Percentiles rank a stretch among this genome's conserved stretches.
phyloP scores from a whole-genome alignment of 768 basidiomycete genomes.

The Rossbeevera mucosa region DNA sequence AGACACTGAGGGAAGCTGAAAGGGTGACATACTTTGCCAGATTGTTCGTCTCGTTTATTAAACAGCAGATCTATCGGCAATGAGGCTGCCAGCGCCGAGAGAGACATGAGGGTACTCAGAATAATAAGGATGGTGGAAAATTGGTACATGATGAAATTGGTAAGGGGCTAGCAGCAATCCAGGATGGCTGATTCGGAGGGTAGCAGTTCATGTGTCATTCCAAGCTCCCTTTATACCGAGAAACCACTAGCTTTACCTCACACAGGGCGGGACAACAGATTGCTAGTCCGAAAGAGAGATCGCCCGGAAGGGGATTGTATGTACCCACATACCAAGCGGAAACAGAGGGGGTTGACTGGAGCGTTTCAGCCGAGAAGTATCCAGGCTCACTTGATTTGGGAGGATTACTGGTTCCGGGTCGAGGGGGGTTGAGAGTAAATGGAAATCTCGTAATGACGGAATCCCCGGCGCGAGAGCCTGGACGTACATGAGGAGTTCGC shows the following conservation, averaged over 20 bases:
- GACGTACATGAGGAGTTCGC: slow-evolving; percentile 21
- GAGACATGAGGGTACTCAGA: slow-evolving; percentile 41
- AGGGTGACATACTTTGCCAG: slow-evolving; percentile 47
- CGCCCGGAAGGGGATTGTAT: slow-evolving; percentile 28
- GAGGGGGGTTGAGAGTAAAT: slow-evolving; percentile 1
- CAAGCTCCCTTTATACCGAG: slow-evolving; percentile 24
- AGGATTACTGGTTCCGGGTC: slow-evolving; percentile 19
- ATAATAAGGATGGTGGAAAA: slow-evolving; percentile 29
- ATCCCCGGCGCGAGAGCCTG: slow-evolving; percentile 12
- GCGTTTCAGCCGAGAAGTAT: slow-evolving; percentile 14
- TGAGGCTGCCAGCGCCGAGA: slow-evolving; percentile 39
- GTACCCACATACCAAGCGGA: slow-evolving; percentile 16
- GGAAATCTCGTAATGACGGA: slow-evolving; percentile 15
- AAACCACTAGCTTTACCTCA: slow-evolving; percentile 28
- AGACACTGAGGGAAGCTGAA: background rate
- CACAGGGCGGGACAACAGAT: slow-evolving; percentile 17
- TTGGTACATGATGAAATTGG: slow-evolving; percentile 16
- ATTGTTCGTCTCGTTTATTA: slow-evolving; percentile 42
- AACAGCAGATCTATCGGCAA: slow-evolving; percentile 32
- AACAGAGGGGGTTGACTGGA: slow-evolving; percentile 22
- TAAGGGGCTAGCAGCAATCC: background rate
- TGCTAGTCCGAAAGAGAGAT: slow-evolving; percentile 23
- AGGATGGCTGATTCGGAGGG: slow-evolving; percentile 2
- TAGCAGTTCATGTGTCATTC: slow-evolving; percentile 4
- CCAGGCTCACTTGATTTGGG: slow-evolving; percentile 9